These are phyloP conservation scores for Plasmodium coatneyi DNA, from an alignment of 169 alveolate species.

Conservation along the genomic window DNA sequence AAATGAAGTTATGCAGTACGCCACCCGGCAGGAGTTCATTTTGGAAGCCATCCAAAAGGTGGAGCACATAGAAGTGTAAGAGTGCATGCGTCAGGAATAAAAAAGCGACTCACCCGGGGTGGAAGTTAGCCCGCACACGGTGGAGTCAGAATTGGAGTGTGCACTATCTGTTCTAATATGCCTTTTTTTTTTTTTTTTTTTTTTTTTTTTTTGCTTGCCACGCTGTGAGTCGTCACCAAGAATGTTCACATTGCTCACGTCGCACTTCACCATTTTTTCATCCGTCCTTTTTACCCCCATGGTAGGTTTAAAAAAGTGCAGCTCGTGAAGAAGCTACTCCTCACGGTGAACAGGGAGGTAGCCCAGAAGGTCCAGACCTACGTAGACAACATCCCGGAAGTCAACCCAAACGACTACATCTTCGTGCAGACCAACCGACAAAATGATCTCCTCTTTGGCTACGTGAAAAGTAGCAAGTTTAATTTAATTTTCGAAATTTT, in stretches of 20 bases:
- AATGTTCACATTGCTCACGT: neutral
- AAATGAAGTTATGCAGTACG: neutral
- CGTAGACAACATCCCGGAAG: slow-evolving; percentile 29
- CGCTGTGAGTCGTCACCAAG: neutral
- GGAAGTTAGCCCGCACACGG: neutral
- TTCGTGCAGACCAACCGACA: slow-evolving; percentile 62
- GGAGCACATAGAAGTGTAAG: slow-evolving; percentile 72
- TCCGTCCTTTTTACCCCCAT: neutral
- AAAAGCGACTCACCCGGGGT: neutral
- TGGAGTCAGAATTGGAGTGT: neutral
- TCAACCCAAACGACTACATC: slow-evolving; percentile 46
- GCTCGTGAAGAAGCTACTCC: slow-evolving; percentile 30
- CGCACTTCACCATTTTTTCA: neutral
- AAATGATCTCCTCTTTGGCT: slow-evolving; percentile 58
- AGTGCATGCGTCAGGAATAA: neutral
- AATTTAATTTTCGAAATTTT: slow-evolving; percentile 63
- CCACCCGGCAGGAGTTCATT: slow-evolving; percentile 38
- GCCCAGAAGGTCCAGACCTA: slow-evolving; percentile 10
- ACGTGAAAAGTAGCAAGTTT: slow-evolving; percentile 45
- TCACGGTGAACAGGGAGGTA: slow-evolving; percentile 1
- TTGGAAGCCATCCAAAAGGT: slow-evolving; percentile 38
- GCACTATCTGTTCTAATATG: neutral
- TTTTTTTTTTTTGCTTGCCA: neutral
- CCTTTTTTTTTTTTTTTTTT: neutral
- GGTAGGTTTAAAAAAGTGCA: slow-evolving; percentile 45